Evolutionary conservation across 257 asterid genomes (phyloP).

Genomic region (Nicotiana tomentosiformis): DNA sequence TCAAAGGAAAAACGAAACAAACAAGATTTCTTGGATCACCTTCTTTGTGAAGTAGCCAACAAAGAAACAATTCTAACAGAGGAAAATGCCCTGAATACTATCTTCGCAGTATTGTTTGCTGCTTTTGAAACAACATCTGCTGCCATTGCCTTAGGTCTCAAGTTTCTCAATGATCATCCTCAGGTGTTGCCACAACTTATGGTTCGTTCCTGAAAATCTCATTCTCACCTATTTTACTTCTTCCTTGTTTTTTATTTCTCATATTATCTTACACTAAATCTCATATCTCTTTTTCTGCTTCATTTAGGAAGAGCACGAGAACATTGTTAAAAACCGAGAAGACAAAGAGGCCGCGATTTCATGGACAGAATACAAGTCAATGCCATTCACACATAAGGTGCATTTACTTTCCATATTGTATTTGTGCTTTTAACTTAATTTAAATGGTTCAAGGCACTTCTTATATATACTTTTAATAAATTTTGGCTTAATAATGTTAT

Average conservation of each 20-base stretch:
- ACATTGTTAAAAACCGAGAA: background rate
- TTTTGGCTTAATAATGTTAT: no score
- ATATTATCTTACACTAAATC: no score
- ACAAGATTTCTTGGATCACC: background rate
- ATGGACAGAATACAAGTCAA: constrained; percentile 5
- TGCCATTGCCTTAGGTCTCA: background rate
- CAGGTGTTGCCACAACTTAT: background rate
- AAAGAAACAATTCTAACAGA: background rate
- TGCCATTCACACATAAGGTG: background rate
- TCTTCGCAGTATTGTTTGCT: background rate
- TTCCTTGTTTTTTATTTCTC: background rate
- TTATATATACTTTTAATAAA: background rate
- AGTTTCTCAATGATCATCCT: constrained; percentile 2
- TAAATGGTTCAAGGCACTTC: background rate
- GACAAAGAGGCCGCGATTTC: background rate
- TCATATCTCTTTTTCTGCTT: no score
- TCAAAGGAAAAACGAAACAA: background rate
- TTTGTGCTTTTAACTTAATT: background rate
- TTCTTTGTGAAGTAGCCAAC: background rate
- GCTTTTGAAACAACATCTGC: background rate
- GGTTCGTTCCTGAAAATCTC: background rate
- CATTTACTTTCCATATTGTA: background rate
- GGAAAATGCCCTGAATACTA: background rate
- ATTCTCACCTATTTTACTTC: background rate
- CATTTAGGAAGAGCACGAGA: constrained; percentile 7